These are phyloP conservation scores for Talaromyces sp. DNA, from an alignment of 2,329 filamentous ascomycete genomes.

Conservation along the genomic window DNA sequence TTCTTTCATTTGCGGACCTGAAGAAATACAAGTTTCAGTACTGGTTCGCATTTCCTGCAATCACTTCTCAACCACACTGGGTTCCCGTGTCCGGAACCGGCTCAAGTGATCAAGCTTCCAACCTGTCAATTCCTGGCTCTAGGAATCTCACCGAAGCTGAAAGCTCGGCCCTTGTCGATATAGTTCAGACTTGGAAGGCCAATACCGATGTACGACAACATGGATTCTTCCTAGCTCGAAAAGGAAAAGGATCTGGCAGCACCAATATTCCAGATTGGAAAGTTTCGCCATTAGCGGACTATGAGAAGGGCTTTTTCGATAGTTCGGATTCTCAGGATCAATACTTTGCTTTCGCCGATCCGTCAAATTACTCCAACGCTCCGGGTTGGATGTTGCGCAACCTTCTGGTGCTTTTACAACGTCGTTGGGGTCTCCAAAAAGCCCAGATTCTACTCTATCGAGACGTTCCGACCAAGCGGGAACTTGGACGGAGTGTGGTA, in stretches of 20 bases:
- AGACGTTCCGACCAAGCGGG: constrained; percentile 72
- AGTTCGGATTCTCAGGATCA: constrained; percentile 67
- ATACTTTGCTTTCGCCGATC: constrained; percentile 85
- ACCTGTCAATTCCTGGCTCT: constrained; percentile 16
- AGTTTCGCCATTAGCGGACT: constrained; percentile 70
- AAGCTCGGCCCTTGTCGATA: constrained; percentile 74
- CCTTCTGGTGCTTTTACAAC: constrained; percentile 76
- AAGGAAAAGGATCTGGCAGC: constrained; percentile 49
- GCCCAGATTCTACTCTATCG: constrained; percentile 88
- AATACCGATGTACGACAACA: constrained; percentile 77
- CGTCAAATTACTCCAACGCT: constrained; percentile 81
- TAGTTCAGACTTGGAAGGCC: constrained; percentile 84
- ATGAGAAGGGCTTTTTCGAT: constrained; percentile 85
- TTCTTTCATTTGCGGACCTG: constrained; percentile 89
- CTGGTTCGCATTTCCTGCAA: constrained; percentile 92
- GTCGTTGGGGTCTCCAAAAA: constrained; percentile 72
- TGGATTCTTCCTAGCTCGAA: constrained; percentile 95
- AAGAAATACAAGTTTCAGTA: constrained; percentile 99
- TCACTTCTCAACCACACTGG: constrained; percentile 87
- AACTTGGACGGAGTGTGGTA: constrained; percentile 78
- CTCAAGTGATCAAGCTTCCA: constrained; percentile 23
- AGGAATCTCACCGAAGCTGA: constrained; percentile 62
- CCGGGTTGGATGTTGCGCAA: constrained; percentile 94
- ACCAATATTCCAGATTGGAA: constrained; percentile 64
- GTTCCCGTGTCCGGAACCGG: constrained; percentile 46